phyloP scores from a whole-genome alignment of 2,329 filamentous ascomycete genomes.

The Ceratocystis alfenasii region DNA sequence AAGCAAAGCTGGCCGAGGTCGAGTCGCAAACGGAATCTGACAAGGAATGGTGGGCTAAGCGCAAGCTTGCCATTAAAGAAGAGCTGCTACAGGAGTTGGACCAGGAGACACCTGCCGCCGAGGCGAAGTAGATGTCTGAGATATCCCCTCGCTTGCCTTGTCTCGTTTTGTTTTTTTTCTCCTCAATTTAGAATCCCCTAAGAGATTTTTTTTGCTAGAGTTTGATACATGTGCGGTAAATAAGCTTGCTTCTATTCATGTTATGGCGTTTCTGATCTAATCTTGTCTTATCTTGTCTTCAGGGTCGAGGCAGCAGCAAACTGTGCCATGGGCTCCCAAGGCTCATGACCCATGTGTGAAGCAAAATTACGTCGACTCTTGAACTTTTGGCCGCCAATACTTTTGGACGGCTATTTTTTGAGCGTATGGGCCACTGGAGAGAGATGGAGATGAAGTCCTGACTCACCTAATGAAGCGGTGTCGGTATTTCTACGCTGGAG shows the following conservation, averaged over 20 bases:
- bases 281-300: too few species aligned
- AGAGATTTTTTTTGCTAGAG: not conserved
- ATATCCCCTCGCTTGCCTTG: slow-evolving; percentile 35
- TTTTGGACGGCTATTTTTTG: not conserved
- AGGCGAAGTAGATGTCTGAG: slow-evolving; percentile 24
- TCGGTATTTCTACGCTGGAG: not conserved
- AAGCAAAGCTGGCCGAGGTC: slow-evolving; percentile 62
- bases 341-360: not conserved
- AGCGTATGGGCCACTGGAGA: not conserved
- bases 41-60: slow-evolving; percentile 87
- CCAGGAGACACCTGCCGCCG: slow-evolving; percentile 38
- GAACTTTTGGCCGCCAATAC: not conserved
- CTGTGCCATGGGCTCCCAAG: not conserved
- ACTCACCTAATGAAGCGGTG: not conserved
- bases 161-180: slow-evolving; percentile 43
- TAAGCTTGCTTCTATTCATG: not conserved
- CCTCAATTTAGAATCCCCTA: not conserved
- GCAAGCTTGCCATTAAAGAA: slow-evolving; percentile 57
- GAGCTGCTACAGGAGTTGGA: slow-evolving; percentile 81
- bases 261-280: not conserved
- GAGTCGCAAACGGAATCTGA: slow-evolving; percentile 59
- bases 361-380: not conserved
- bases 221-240: not conserved
- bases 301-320: not conserved
- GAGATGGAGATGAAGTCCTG: slow-evolving; percentile 1